These are phyloP conservation scores for Carpinus viminea DNA, from an alignment of 306 rosid genomes.

Conservation along the genomic window DNA sequence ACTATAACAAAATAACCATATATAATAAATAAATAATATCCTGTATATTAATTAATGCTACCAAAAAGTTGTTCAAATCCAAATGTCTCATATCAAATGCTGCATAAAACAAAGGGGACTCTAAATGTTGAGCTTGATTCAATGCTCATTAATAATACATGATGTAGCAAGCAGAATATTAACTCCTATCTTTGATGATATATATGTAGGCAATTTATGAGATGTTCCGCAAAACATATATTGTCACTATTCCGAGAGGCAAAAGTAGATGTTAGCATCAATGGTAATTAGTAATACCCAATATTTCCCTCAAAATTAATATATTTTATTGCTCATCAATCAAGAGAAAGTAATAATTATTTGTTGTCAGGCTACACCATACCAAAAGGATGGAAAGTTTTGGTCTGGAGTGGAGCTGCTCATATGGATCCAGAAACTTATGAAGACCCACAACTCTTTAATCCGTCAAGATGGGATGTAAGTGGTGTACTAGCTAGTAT, in stretches of 20 bases:
- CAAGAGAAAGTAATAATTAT: not conserved
- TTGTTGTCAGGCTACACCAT: too few relatives aligned
- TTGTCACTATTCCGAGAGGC: conserved; percentile 32
- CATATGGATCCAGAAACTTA: too few relatives aligned
- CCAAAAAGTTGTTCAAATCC: not conserved
- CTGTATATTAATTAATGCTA: not conserved
- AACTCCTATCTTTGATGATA: not conserved
- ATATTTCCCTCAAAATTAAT: not conserved
- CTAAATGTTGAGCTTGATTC: not conserved
- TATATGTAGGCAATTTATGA: conserved; percentile 34
- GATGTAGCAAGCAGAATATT: not conserved
- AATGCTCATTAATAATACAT: not conserved
- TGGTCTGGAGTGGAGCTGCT: too few relatives aligned
- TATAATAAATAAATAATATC: not conserved
- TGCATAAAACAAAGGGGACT: not conserved
- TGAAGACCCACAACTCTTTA: too few relatives aligned
- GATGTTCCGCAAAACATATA: conserved; percentile 18
- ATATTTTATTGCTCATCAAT: not conserved
- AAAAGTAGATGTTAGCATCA: conserved; percentile 30
- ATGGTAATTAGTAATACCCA: conserved; percentile 20
- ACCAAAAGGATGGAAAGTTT: too few relatives aligned
- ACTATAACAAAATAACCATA: not conserved
- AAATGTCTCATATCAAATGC: not conserved
- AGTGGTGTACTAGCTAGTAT: too few relatives aligned
- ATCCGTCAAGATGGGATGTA: too few relatives aligned